Percentiles rank a stretch among this genome's conserved stretches.
Evolutionary conservation across 352 stramenopile genomes (phyloP).

Genomic region (Globisporangium barbulae): DNA sequence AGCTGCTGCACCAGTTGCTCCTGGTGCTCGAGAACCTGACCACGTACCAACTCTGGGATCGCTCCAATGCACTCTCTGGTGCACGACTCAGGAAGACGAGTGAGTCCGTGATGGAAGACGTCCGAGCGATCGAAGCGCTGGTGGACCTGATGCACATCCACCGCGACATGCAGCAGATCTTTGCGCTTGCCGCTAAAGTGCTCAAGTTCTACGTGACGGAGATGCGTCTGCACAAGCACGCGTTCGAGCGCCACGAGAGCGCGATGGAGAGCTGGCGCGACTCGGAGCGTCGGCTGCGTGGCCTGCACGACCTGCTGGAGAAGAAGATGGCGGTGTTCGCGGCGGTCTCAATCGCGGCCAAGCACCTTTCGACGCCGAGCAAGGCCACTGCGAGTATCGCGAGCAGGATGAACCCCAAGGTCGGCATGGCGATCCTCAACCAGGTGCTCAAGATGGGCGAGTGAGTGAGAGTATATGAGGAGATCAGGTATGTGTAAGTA

Average conservation of each 20-base stretch:
- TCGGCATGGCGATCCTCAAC: constrained; percentile 44
- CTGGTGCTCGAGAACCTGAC: constrained; percentile 88
- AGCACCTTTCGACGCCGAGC: constrained; percentile 10
- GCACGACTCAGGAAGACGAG: constrained; percentile 30
- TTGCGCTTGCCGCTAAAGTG: constrained; percentile 58
- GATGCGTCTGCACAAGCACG: constrained; percentile 22
- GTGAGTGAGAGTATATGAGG: constrained; percentile 15
- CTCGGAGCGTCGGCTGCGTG: constrained; percentile 41
- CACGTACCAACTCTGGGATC: constrained; percentile 46
- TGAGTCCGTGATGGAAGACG: constrained; percentile 52
- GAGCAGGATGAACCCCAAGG: constrained; percentile 71
- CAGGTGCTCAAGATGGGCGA: constrained; percentile 48
- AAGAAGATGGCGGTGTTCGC: constrained; percentile 61
- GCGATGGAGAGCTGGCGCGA: constrained; percentile 41
- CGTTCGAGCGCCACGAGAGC: neutral
- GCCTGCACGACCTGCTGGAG: constrained; percentile 45
- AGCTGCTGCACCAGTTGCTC: constrained; percentile 89
- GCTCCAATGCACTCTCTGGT: constrained; percentile 1
- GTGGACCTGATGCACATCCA: constrained; percentile 95
- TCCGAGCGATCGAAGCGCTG: constrained; percentile 80
- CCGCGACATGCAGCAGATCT: constrained; percentile 85
- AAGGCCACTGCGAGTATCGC: constrained; percentile 33
- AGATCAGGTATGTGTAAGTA: neutral
- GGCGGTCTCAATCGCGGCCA: constrained; percentile 21
- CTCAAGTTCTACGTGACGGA: constrained; percentile 56